These are phyloP conservation scores for Vaccinium vitisidaea DNA, from an alignment of 148 eudicot species.

Conservation along the genomic window DNA sequence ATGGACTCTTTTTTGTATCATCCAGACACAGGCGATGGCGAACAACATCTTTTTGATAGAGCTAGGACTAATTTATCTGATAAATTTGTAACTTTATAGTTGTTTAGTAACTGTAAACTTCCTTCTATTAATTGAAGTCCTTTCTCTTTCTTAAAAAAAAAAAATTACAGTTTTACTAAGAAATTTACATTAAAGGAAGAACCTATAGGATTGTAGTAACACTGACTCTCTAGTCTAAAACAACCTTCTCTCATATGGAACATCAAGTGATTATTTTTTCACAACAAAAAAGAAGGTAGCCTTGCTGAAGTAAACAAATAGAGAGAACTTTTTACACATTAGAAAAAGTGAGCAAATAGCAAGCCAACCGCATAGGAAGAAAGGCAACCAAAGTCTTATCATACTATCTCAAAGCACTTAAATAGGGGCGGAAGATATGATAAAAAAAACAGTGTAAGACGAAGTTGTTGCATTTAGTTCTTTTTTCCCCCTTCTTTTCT, in stretches of 20 bases:
- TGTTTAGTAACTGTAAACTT: too few relatives aligned
- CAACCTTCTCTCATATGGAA: neutral
- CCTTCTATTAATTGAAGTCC: too few relatives aligned
- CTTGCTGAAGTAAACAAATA: neutral
- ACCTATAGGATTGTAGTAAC: neutral
- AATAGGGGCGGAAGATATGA: neutral
- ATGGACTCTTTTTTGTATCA: too few relatives aligned
- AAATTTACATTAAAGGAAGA: neutral
- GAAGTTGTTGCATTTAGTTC: neutral
- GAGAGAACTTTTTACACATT: neutral
- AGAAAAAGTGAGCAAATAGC: conserved; percentile 10
- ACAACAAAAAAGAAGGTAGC: neutral
- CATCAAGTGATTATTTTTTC: neutral
- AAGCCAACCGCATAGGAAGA: neutral
- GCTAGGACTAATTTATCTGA: too few relatives aligned
- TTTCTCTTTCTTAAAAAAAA: too few relatives aligned
- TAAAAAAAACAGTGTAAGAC: neutral
- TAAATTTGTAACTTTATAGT: too few relatives aligned
- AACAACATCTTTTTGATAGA: too few relatives aligned
- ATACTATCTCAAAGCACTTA: neutral
- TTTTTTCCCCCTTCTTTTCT: neutral
- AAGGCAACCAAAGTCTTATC: neutral
- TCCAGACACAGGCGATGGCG: too few relatives aligned
- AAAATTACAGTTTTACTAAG: too few relatives aligned
- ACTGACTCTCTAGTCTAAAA: neutral